Evolutionary conservation across 163 green algal species (phyloP), one percentile per base, ranked within the genome.

Genomic region (Chloromonas sp.): DNA sequence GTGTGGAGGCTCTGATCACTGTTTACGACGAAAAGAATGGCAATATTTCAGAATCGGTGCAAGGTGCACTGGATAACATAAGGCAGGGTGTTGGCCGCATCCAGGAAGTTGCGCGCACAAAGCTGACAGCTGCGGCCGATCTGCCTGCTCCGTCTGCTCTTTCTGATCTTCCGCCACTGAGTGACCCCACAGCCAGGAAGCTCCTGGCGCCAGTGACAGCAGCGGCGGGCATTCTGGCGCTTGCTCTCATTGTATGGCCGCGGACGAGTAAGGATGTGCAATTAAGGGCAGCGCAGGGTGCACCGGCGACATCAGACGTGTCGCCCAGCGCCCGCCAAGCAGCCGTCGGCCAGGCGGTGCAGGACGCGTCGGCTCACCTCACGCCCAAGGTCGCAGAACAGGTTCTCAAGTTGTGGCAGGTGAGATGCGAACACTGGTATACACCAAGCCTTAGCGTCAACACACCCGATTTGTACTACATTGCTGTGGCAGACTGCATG

Each of bases 1-100:
- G 88, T 2, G 88, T 91, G 14, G 88, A 91, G 85, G 85, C 86
- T 3, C 60, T 91, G 14, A 85, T 91, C 58, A 86, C 84, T 1
- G 86, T 88, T n/a, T 89, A 88, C 58, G 85, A 91, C 59, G 85
- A 87, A n/a, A 85, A 89, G 79, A 36, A 11, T 74, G 66, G 5
- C 66, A 11, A 11, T 79, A 14, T 14, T 79, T 14, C 5, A 3
- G 13, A 79, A 14, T 79, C 66, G 66, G 5, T 82, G n/a, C 58
- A n/a, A 2, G 36, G 58, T 2, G 78, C 58, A 62, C 78, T 82
- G 78, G 78, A 14, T 58, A 14, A 58, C 78, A 61, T 79, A 14
- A 36, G 14, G 71, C 13, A 79, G 71, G 71, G 5, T 2, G 66
- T 74, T 5, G 66, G 66, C 5, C 66, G 66, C 5, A 5, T 74